These are phyloP conservation scores for Trametes sp. DNA, from an alignment of 1,284 basidiomycete species.

Conservation along the genomic window DNA sequence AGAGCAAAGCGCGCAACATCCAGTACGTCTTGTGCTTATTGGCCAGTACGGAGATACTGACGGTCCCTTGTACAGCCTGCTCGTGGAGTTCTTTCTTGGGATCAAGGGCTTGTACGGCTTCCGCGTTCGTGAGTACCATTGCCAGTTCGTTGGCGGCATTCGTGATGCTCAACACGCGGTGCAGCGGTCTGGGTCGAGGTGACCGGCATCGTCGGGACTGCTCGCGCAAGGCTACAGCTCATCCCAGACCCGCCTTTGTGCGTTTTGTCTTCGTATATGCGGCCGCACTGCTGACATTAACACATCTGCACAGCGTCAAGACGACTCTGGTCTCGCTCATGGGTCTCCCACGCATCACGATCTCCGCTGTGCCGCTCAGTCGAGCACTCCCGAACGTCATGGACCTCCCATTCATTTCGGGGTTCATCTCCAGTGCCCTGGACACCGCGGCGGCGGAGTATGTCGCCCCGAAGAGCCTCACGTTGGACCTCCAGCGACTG, in stretches of 20 bases:
- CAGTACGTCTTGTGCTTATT: conserved; percentile 54
- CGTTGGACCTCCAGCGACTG: conserved; percentile 75
- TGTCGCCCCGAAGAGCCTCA: conserved; percentile 78
- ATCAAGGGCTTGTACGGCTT: conserved; percentile 56
- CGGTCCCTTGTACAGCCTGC: conserved; percentile 43
- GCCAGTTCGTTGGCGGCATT: conserved; percentile 25
- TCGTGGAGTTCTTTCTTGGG: conserved; percentile 78
- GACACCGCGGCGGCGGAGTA: conserved; percentile 69
- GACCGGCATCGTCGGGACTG: conserved; percentile 75
- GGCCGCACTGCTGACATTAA: background rate
- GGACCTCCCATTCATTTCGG: conserved; percentile 79
- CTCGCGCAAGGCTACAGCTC: conserved; percentile 81
- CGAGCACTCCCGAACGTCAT: conserved; percentile 79
- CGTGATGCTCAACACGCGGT: conserved; percentile 28
- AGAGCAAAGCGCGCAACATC: conserved; percentile 63
- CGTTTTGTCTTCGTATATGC: conserved; percentile 39
- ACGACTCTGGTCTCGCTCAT: conserved; percentile 67
- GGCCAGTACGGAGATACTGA: background rate
- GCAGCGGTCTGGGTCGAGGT: conserved; percentile 81
- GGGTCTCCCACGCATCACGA: conserved; percentile 79
- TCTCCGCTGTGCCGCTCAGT: conserved; percentile 78
- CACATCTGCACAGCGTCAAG: conserved; percentile 43
- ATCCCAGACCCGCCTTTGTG: conserved; percentile 79
- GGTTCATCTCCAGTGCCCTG: conserved; percentile 80
- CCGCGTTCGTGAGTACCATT: conserved; percentile 46